These are phyloP conservation scores for Astrothelium macrocarpum DNA, from an alignment of 495 filamentous ascomycete species.

Conservation along the genomic window DNA sequence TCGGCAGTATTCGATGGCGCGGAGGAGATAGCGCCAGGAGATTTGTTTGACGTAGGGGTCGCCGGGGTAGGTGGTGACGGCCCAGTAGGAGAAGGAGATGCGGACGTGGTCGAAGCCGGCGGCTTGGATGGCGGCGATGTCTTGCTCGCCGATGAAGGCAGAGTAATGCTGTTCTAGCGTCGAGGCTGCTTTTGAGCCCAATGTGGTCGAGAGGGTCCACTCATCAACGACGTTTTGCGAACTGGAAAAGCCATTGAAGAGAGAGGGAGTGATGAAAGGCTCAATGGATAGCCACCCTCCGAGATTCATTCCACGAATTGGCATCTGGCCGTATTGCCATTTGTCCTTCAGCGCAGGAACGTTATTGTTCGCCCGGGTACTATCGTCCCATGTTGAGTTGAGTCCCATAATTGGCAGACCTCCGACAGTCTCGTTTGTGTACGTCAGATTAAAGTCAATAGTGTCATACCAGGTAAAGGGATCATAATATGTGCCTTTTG, in stretches of 20 bases:
- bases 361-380: constrained; percentile 61
- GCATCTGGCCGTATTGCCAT: constrained; percentile 66
- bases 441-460: constrained; percentile 86
- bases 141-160: constrained; percentile 70
- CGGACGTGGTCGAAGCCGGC: constrained; percentile 95
- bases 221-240: constrained; percentile 71
- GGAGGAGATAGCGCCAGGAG: constrained; percentile 87
- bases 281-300: constrained; percentile 94
- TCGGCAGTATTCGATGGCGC: constrained; percentile 86
- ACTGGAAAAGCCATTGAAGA: constrained; percentile 61
- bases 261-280: constrained; percentile 87
- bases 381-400: constrained; percentile 79
- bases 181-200: constrained; percentile 54
- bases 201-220: constrained; percentile 61
- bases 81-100: constrained; percentile 94
- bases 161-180: constrained; percentile 86
- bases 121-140: constrained; percentile 71
- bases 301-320: constrained; percentile 83
- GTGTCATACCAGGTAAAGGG: constrained; percentile 93
- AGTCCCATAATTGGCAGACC: constrained; percentile 85
- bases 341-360: constrained; percentile 66
- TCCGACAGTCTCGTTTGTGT: constrained; percentile 75
- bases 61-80: constrained; percentile 69
- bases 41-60: constrained; percentile 85
- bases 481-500: constrained; percentile 70